Evolutionary conservation across 257 asterid species (phyloP).

Genomic region (Petunia secreta): DNA sequence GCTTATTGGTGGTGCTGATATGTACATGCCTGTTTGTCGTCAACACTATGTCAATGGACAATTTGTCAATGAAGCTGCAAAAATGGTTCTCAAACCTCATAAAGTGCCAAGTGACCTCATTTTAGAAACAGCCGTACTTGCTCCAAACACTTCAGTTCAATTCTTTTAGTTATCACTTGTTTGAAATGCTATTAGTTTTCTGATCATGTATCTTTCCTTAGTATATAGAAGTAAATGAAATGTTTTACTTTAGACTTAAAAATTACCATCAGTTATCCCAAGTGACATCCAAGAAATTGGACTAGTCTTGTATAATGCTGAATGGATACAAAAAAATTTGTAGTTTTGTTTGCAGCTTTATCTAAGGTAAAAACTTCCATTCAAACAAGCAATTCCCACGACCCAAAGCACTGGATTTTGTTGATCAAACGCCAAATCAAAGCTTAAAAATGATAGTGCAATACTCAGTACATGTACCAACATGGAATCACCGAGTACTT

Average conservation of each 20-base stretch:
- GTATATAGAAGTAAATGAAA: constrained; percentile 12
- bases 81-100: constrained; percentile 23
- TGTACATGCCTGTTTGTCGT: constrained; percentile 94
- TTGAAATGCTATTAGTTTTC: neutral
- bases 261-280: too few relatives aligned
- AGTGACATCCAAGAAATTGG: too few relatives aligned
- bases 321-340: too few relatives aligned
- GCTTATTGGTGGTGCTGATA: constrained; percentile 83
- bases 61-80: constrained; percentile 28
- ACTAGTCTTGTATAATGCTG: too few relatives aligned
- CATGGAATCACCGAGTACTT: neutral
- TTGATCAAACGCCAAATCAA: neutral
- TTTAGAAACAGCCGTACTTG: neutral
- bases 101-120: neutral
- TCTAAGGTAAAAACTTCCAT: too few relatives aligned
- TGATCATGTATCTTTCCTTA: neutral
- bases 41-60: constrained; percentile 57
- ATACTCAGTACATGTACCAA: neutral
- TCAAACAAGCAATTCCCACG: neutral
- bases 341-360: too few relatives aligned
- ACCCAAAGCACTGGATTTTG: neutral
- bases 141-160: neutral
- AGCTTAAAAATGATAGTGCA: neutral
- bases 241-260: neutral
- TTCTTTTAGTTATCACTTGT: neutral